phyloP scores from a whole-genome alignment of 2,329 filamentous ascomycete species.

The Metarhizium humberi region DNA sequence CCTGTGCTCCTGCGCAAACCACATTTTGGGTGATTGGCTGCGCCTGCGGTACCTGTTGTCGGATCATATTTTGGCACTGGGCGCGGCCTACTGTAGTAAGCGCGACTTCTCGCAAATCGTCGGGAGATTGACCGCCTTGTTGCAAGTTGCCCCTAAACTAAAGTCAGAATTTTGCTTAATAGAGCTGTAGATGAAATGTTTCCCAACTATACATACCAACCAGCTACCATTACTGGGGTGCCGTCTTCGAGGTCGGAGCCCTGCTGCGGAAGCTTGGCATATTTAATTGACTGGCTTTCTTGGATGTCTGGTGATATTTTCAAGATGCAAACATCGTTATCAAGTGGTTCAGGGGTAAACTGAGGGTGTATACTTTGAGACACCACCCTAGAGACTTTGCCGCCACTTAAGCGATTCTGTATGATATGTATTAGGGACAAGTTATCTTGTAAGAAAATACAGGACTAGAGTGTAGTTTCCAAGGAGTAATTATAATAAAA shows the following conservation, averaged over 20 bases:
- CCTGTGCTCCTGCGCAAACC: not conserved
- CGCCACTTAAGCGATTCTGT: not conserved
- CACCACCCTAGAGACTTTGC: not conserved
- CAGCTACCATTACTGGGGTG: not conserved
- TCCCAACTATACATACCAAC: not conserved
- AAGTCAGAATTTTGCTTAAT: not conserved
- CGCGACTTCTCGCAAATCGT: not conserved
- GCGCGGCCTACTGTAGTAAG: not conserved
- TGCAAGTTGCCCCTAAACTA: not conserved
- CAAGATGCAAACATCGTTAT: not conserved
- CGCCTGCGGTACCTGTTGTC: not conserved
- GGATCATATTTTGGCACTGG: not conserved
- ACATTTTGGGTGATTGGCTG: not conserved
- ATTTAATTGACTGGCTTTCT: not conserved
- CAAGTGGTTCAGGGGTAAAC: not conserved
- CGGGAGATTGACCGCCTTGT: not conserved
- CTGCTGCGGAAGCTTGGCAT: not conserved
- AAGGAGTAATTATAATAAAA: not conserved
- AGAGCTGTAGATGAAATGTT: not conserved
- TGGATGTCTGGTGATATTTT: not conserved
- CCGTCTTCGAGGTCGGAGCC: not conserved
- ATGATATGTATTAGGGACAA: not conserved
- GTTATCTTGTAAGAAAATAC: not conserved
- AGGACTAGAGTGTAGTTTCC: not conserved
- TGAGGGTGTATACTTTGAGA: not conserved